Evolutionary conservation across 2,329 filamentous ascomycete species (phyloP), one percentile per base, ranked within the genome.

Genomic region (Exophiala mesophila): DNA sequence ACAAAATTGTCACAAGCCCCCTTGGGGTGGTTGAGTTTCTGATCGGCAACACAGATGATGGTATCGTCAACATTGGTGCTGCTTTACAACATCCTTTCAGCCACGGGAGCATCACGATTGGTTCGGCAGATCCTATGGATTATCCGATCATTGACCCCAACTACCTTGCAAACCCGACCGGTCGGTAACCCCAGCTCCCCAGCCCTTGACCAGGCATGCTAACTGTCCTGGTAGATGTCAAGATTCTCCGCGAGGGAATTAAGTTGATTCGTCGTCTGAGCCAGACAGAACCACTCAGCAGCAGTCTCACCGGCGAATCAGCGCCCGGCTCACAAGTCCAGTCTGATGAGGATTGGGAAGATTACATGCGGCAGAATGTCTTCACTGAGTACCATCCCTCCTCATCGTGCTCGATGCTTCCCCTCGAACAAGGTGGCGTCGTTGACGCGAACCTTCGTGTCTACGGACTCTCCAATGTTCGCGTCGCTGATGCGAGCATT

Each of bases 371-470:
- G 13, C 33, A 36, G 13, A 41, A 45, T 9, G 36, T 47, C 26
- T 46, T 48, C 23, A 55, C 53, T 8, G 50, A 52, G 24, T 55
- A 34, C 28, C 53, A 55, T 30, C 50, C 53, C 3, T 47, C 45
- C 5, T 50, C 47, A 2, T 71, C 69, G 0, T 67, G 65, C 36
- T 69, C 66, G 47, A 73, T 74, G 70, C 64, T 61, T 3, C 64
- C 67, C 6, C 55, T 60, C 5, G 62, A 66, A 10, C 41, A 69
- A 26, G 55, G 55, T 5, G 71, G 70, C 5, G 71, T 73, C 17
- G 59, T 72, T 1, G 67, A 72, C 39, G 56, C 52, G 5, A 58
- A 57, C 8, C 51, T 73, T 10, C 63, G 60, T 12, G 71, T 74
- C 2, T 66, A 71, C 39, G 71, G 69, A 5, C 55, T 60, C 1